Evolutionary conservation across 805 yeast genomes (phyloP).

Genomic region (Blastobotrys peoriensis): DNA sequence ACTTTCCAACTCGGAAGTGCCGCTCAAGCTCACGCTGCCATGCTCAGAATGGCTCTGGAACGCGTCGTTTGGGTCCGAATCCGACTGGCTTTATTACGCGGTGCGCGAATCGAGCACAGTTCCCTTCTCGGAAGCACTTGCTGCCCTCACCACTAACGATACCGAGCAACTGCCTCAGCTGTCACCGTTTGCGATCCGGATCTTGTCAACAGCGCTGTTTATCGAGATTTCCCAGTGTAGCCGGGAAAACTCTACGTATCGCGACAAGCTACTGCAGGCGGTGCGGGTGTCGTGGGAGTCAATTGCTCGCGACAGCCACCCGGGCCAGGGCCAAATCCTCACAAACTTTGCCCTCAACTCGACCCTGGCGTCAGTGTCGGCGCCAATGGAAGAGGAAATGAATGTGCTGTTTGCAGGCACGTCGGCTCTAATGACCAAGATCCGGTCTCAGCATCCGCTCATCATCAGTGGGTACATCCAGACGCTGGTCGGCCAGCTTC

Average conservation of each 20-base stretch:
- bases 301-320: conserved; percentile 14
- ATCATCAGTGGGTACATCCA: conserved; percentile 15
- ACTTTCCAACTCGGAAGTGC: conserved; percentile 18
- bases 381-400: conserved; percentile 14
- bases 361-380: conserved; percentile 8
- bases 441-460: conserved; percentile 19
- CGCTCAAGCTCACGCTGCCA: conserved; percentile 24
- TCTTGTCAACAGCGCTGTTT: conserved; percentile 24
- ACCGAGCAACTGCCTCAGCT: conserved; percentile 6
- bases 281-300: conserved; percentile 7
- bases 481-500: conserved; percentile 14
- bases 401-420: conserved; percentile 4
- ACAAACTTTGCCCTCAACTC: conserved; percentile 10
- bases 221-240: conserved; percentile 17
- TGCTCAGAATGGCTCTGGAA: conserved; percentile 30
- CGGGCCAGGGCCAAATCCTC: conserved; percentile 19
- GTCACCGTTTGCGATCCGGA: conserved; percentile 20
- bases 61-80: conserved; percentile 18
- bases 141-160: not conserved
- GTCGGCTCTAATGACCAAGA: conserved; percentile 6
- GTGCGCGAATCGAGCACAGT: conserved; percentile 6
- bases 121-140: conserved; percentile 4
- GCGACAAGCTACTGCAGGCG: conserved; percentile 5
- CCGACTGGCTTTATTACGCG: conserved; percentile 19
- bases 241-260: conserved; percentile 1